These are phyloP conservation scores for Lipomyces starkeyi DNA, from an alignment of 805 yeast species.

Conservation along the genomic window DNA sequence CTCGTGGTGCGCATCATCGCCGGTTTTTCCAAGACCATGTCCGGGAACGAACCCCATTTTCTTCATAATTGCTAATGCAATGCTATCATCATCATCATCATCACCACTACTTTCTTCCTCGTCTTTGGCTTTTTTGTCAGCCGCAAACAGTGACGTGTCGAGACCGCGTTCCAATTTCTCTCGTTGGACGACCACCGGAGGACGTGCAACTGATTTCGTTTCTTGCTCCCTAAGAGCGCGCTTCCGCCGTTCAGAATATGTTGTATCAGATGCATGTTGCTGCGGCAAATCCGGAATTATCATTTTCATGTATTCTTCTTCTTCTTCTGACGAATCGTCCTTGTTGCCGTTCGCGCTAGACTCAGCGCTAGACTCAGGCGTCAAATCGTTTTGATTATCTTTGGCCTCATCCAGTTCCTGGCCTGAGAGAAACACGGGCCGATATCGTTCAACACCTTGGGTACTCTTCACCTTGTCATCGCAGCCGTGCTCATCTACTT, in stretches of 20 bases:
- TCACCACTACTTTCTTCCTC: constrained; percentile 37
- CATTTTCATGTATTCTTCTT: constrained; percentile 35
- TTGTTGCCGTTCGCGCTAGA: neutral
- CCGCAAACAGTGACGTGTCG: constrained; percentile 16
- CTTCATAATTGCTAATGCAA: constrained; percentile 56
- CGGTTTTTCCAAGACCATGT: constrained; percentile 50
- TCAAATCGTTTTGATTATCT: neutral
- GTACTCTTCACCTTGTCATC: neutral
- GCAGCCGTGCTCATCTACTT: neutral
- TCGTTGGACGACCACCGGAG: constrained; percentile 20
- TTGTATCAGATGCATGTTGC: constrained; percentile 14
- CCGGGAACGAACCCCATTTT: constrained; percentile 65
- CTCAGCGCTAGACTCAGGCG: neutral
- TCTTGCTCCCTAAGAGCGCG: constrained; percentile 10
- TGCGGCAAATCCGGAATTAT: constrained; percentile 18
- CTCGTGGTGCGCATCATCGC: constrained; percentile 2
- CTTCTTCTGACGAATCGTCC: constrained; percentile 8
- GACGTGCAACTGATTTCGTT: neutral
- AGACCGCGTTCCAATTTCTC: constrained; percentile 26
- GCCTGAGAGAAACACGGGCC: constrained; percentile 6
- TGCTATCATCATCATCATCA: neutral
- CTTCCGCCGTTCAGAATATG: constrained; percentile 24
- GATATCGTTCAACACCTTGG: neutral
- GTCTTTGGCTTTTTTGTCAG: constrained; percentile 14
- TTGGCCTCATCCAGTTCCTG: neutral